A percentile compares a stretch with the other conserved stretches of the same genome.
These are phyloP conservation scores for Phyllosticta citribraziliensis DNA, from an alignment of 2,329 filamentous ascomycete species.

Conservation along the genomic window DNA sequence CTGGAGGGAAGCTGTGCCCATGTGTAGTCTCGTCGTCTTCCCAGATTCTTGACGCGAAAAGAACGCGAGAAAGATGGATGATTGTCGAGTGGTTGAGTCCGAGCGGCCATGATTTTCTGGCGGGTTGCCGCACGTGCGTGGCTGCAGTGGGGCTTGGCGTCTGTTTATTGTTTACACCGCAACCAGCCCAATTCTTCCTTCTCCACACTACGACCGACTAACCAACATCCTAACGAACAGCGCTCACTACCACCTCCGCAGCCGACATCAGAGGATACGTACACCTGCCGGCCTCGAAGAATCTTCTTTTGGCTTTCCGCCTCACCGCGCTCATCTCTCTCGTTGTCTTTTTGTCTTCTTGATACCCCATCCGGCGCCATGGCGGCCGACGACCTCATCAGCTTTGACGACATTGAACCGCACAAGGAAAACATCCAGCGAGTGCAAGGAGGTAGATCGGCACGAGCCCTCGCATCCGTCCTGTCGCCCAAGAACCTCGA, in stretches of 20 bases:
- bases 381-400: constrained; percentile 38
- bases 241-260: neutral
- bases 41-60: no score
- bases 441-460: constrained; percentile 78
- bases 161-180: neutral
- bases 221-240: neutral
- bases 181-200: neutral
- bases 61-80: no score
- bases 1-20: no score
- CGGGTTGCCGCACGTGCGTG: neutral
- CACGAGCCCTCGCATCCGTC: constrained; percentile 74
- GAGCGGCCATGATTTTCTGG: neutral
- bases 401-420: constrained; percentile 86
- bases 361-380: constrained; percentile 19
- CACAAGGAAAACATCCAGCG: constrained; percentile 98
- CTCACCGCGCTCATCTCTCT: neutral
- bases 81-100: neutral
- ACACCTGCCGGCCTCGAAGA: neutral
- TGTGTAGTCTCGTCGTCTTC: no score
- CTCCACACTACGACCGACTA: neutral
- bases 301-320: no score
- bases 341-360: neutral
- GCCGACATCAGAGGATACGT: neutral
- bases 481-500: constrained; percentile 53
- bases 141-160: neutral